Conservation (phyloP, 164 flowering plant species). For the Magnolia changhungtana region DNA sequence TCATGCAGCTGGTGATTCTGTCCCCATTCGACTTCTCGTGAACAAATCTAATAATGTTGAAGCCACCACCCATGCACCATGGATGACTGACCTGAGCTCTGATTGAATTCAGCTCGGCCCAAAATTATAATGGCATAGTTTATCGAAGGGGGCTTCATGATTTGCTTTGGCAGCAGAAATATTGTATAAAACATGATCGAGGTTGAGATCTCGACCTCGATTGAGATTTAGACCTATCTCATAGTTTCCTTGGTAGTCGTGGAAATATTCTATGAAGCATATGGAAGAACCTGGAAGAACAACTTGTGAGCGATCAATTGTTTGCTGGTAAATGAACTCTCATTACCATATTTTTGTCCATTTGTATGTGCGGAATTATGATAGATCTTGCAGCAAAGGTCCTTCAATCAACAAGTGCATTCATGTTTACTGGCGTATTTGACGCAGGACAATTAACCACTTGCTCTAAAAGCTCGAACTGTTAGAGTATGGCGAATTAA, state of each 20-base stretch:
- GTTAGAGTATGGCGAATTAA: no score
- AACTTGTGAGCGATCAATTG: background rate
- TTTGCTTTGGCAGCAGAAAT: background rate
- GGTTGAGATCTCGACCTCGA: background rate
- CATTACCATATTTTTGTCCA: background rate
- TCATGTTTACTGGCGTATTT: background rate
- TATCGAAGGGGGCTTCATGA: background rate
- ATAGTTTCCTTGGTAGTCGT: background rate
- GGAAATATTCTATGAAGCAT: background rate
- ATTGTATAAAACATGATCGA: no score
- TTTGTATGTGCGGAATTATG: background rate
- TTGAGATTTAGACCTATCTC: background rate
- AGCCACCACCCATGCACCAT: no score
- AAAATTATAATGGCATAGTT: background rate
- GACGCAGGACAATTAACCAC: no score
- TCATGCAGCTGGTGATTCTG: no score
- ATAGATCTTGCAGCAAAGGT: background rate
- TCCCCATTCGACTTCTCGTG: no score
- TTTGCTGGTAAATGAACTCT: background rate
- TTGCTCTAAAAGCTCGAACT: no score
- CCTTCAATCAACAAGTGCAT: background rate
- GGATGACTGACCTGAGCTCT: no score
- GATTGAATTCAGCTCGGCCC: no score
- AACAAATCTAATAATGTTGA: no score
- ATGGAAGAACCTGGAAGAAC: background rate